Percentiles rank a stretch among this genome's conserved stretches.
These are phyloP conservation scores for Candida peoriensis DNA, from an alignment of 805 yeast species.

Conservation along the genomic window DNA sequence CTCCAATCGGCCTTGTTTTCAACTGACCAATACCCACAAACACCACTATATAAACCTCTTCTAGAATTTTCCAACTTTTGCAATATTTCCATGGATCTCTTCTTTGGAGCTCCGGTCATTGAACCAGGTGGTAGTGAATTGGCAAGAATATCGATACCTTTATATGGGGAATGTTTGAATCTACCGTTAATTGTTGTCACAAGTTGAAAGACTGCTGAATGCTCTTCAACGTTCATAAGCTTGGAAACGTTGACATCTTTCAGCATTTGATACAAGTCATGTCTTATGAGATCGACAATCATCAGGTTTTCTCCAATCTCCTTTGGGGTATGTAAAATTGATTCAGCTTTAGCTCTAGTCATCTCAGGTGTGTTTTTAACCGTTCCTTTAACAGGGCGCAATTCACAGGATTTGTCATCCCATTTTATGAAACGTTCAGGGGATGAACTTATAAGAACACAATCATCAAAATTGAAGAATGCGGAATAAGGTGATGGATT, in stretches of 20 bases:
- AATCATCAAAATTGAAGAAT: constrained; percentile 63
- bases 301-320: constrained; percentile 94
- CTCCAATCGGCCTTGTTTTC: constrained; percentile 93
- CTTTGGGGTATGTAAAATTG: constrained; percentile 72
- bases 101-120: constrained; percentile 99
- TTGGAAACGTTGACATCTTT: constrained; percentile 64
- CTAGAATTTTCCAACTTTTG: constrained; percentile 35
- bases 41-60: constrained; percentile 91
- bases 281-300: constrained; percentile 95
- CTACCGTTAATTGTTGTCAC: constrained; percentile 83
- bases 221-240: constrained; percentile 90
- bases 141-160: constrained; percentile 75
- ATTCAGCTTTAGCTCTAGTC: constrained; percentile 53
- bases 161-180: constrained; percentile 26
- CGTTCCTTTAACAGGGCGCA: constrained; percentile 96
- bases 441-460: constrained; percentile 69
- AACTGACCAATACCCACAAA: constrained; percentile 91
- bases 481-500: constrained; percentile 96
- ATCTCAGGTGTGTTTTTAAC: constrained; percentile 61
- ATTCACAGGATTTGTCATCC: constrained; percentile 56
- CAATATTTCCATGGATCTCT: constrained; percentile 80
- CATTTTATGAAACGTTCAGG: constrained; percentile 92
- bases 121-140: constrained; percentile 95
- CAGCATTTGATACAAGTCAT: constrained; percentile 72
- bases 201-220: constrained; percentile 82